Base-by-base conservation (phyloP, 1,284 basidiomycete genomes). In the Trametes sp. region DNA sequence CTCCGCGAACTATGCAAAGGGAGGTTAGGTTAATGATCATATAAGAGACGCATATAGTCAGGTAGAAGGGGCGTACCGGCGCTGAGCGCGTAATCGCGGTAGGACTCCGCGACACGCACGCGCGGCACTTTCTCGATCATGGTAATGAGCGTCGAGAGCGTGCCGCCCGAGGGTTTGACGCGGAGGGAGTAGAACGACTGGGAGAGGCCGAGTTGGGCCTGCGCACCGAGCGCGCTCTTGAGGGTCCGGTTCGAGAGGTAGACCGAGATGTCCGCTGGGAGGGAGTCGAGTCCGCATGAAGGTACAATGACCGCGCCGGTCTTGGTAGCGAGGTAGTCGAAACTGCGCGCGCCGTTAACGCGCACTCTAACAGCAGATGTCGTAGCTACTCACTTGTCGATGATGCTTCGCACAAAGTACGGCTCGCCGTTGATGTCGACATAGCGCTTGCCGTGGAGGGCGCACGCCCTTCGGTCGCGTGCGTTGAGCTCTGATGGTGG, bases 241-340 rank as follows among this genome's bases (percentile, higher is more conserved):
- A 84, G 76, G 1, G 80, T 82, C 53, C 78, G 78, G 36, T 82
- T 83, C 14, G 84, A 79, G 53, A 91, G 77, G 74, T 84, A 88
- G 0, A 86, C 84, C 8, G 80, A 74, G 24, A 89, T 73, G 73
- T 94, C 92, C 14, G 87, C 86, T 2, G 92, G 90, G 16, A 92
- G 72, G 19, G 89, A 89, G 74, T 94, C 92, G 65, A 90, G 84
- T 0, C 89, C 92, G 62, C 86, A 90, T 3, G 84, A 80, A 13
- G 88, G 89, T 9, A 94, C 81, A 63, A 95, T 88, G 63, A 89
- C 82, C 1, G 91, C 78, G 21, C 84, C 82, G 0, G 85, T 89
- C 72, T 87, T 85, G 19, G 81, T 83, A 0, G 92, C 92, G 5
- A 81, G 71, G 68, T 84, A 88, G 75, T 94, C 88, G 69, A 83